These are phyloP conservation scores for Quaeritorhiza haematococci DNA, from an alignment of 371 early-diverging fungal genomes.

Conservation along the genomic window DNA sequence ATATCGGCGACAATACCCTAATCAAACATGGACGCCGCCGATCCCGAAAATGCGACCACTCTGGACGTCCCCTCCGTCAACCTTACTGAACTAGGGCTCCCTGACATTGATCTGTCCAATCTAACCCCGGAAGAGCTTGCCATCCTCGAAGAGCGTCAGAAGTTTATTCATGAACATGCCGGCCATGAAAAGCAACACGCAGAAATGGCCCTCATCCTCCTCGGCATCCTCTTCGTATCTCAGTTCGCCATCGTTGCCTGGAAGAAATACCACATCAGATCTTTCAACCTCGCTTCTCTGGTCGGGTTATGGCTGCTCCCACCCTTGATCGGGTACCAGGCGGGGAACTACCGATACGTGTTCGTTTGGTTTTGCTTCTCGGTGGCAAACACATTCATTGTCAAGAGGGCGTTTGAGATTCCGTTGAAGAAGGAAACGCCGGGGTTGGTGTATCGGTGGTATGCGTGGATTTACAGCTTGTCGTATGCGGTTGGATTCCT, in stretches of 20 bases:
- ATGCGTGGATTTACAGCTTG: constrained; percentile 44
- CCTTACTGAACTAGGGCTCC: too few species aligned
- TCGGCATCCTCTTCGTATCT: constrained; percentile 62
- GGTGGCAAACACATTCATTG: constrained; percentile 36
- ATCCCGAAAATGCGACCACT: too few species aligned
- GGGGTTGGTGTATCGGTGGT: constrained; percentile 54
- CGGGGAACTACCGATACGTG: constrained; percentile 47
- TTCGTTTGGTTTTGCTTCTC: constrained; percentile 42
- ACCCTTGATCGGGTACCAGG: constrained; percentile 43
- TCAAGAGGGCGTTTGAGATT: constrained; percentile 39
- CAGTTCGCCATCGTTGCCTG: constrained; percentile 72
- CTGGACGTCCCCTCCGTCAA: too few species aligned
- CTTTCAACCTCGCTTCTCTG: constrained; percentile 70
- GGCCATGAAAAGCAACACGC: constrained; percentile 69
- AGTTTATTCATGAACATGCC: too few species aligned
- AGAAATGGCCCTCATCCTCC: constrained; percentile 71
- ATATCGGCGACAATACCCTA: too few species aligned
- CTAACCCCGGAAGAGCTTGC: too few species aligned
- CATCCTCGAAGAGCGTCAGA: too few species aligned
- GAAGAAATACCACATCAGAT: constrained; percentile 70
- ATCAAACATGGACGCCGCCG: too few species aligned
- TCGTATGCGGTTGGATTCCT: constrained; percentile 39
- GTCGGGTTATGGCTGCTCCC: constrained; percentile 72
- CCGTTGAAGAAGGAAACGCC: constrained; percentile 51
- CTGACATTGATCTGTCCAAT: too few species aligned